A percentile compares a stretch with the other conserved stretches of the same genome.
Conservation (phyloP, 495 filamentous ascomycete species). For the Pseudevernia furfuracea region DNA sequence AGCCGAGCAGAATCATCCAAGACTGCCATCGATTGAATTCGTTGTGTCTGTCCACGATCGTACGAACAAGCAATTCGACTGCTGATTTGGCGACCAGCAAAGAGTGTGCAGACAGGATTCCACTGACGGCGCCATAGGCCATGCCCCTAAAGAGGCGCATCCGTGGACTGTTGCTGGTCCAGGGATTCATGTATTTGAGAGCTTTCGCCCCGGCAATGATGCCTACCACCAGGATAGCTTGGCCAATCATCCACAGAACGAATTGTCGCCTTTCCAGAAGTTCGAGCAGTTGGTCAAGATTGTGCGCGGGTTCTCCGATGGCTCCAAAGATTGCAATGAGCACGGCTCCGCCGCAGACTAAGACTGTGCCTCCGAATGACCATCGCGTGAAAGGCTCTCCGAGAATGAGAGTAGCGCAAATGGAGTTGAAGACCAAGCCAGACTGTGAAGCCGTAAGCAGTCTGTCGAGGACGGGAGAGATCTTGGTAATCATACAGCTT, state of each 20-base stretch:
- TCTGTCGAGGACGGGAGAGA: constrained; percentile 23
- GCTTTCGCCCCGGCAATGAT: constrained; percentile 56
- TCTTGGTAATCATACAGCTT: constrained; percentile 52
- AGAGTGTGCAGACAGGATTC: constrained; percentile 87
- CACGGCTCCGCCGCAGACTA: constrained; percentile 79
- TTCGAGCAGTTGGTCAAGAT: constrained; percentile 67
- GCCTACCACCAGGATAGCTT: constrained; percentile 58
- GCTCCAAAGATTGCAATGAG: constrained; percentile 92
- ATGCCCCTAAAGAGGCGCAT: constrained; percentile 81
- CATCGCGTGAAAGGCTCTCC: constrained; percentile 89
- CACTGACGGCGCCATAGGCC: constrained; percentile 81
- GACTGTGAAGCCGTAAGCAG: constrained; percentile 40
- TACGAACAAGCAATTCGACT: constrained; percentile 91
- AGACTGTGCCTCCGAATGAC: constrained; percentile 78
- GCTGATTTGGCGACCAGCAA: constrained; percentile 93
- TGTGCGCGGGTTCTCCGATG: constrained; percentile 91
- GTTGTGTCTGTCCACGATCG: constrained; percentile 77
- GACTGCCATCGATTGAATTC: constrained; percentile 97
- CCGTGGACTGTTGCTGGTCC: constrained; percentile 48
- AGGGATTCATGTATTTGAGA: constrained; percentile 46
- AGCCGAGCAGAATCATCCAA: constrained; percentile 82
- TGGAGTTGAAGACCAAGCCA: constrained; percentile 95
- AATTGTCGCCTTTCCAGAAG: constrained; percentile 70
- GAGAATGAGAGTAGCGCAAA: constrained; percentile 89
- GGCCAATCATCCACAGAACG: constrained; percentile 82